phyloP scores from a whole-genome alignment of 2,329 filamentous ascomycete genomes.

The Aspergillus costaricaensis region DNA sequence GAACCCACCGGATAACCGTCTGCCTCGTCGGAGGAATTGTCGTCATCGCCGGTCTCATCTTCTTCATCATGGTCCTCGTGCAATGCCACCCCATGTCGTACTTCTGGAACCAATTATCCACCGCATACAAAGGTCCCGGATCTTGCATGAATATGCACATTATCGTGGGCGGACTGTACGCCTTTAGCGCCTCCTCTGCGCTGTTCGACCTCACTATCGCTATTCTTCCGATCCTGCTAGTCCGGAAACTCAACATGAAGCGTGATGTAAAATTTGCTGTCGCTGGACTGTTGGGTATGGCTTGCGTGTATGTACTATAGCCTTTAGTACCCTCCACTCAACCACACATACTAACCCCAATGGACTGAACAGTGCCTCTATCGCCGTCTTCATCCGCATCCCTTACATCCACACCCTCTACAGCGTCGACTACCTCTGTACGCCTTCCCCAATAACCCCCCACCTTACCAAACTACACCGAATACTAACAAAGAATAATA shows the following conservation, averaged over 20 bases:
- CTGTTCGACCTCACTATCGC: slow-evolving; percentile 23
- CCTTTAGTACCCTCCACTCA: too few species aligned
- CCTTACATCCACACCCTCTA: slow-evolving; percentile 19
- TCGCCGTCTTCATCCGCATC: slow-evolving; percentile 22
- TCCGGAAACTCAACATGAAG: slow-evolving; percentile 27
- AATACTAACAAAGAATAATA: neutral
- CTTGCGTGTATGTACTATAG: slow-evolving; percentile 20
- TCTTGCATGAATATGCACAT: slow-evolving; percentile 15
- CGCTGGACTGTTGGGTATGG: slow-evolving; percentile 23
- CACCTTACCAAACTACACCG: too few species aligned
- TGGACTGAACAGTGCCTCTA: slow-evolving; percentile 18
- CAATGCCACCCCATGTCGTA: slow-evolving; percentile 52
- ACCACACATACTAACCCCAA: neutral
- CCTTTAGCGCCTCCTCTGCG: slow-evolving; percentile 23
- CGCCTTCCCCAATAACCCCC: neutral
- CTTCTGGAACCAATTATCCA: slow-evolving; percentile 45
- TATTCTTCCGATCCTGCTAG: slow-evolving; percentile 20
- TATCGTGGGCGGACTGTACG: slow-evolving; percentile 19
- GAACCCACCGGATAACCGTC: slow-evolving; percentile 48
- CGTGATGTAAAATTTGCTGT: slow-evolving; percentile 20
- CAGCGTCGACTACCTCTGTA: slow-evolving; percentile 23
- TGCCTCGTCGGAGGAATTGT: slow-evolving; percentile 44
- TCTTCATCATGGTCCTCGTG: slow-evolving; percentile 50
- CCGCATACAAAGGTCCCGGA: slow-evolving; percentile 1
- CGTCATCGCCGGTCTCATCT: slow-evolving; percentile 44